A percentile compares a stretch with the other conserved stretches of the same genome.
phyloP scores from a whole-genome alignment of 495 filamentous ascomycete species.

The Penicillium simplicissimum region DNA sequence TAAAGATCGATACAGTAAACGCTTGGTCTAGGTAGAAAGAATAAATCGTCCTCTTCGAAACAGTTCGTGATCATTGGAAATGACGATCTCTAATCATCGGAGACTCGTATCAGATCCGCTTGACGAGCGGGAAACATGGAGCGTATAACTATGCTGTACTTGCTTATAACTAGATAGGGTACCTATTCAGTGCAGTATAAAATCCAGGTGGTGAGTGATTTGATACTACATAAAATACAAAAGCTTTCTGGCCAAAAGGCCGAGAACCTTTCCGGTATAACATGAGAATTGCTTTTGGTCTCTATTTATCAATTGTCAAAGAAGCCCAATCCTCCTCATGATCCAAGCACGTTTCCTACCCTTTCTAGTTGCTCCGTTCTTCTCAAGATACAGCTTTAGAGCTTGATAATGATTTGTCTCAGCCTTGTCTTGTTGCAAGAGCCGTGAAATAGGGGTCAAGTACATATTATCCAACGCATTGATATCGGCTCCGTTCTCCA shows the following conservation, averaged over 20 bases:
- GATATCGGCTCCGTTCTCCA: constrained; percentile 7
- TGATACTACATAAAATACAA: neutral
- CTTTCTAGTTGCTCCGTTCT: neutral
- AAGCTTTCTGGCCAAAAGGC: neutral
- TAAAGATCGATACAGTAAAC: neutral
- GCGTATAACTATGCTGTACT: neutral
- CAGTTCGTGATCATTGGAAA: neutral
- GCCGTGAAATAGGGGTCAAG: constrained; percentile 9
- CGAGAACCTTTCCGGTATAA: neutral
- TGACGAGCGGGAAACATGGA: neutral
- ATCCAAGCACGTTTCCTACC: neutral
- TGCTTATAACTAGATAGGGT: neutral
- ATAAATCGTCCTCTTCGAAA: neutral
- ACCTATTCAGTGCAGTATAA: neutral
- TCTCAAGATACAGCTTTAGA: neutral
- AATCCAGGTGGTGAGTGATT: neutral
- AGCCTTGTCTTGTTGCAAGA: constrained; percentile 1
- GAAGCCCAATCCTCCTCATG: neutral
- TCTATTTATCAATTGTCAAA: neutral
- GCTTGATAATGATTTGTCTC: neutral
- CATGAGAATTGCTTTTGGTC: neutral
- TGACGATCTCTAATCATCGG: neutral
- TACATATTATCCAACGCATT: constrained; percentile 14
- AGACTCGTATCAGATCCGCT: neutral
- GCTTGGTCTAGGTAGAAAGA: neutral